Evolutionary conservation across 495 filamentous ascomycete genomes (phyloP).

Genomic region (Neurospora sp.): DNA sequence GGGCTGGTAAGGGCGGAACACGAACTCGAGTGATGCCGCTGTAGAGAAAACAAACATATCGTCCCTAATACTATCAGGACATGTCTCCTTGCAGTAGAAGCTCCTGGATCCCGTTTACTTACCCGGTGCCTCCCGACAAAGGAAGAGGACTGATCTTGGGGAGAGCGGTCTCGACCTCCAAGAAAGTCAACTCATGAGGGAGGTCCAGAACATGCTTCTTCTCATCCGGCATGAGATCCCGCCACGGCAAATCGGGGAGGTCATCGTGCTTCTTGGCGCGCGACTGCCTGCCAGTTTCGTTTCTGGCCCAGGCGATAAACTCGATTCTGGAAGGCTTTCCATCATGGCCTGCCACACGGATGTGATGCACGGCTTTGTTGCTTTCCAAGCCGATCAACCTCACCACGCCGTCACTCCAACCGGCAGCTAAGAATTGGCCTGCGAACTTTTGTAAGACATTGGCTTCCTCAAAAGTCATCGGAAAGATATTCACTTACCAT

Average conservation of each 20-base stretch:
- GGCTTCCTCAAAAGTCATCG: constrained; percentile 13
- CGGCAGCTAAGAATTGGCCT: constrained; percentile 69
- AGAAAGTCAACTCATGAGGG: constrained; percentile 63
- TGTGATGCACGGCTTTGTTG: constrained; percentile 67
- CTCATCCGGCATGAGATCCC: constrained; percentile 29
- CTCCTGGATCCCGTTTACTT: constrained; percentile 13
- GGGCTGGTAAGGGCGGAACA: constrained; percentile 53
- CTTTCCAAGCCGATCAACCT: constrained; percentile 65
- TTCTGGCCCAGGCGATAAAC: constrained; percentile 65
- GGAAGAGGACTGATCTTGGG: constrained; percentile 69
- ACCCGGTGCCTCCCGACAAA: constrained; percentile 46
- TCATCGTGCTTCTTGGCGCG: neutral
- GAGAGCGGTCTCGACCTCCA: constrained; percentile 71
- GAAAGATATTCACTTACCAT: constrained; percentile 41
- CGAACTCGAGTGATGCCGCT: constrained; percentile 57
- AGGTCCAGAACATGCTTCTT: constrained; percentile 41
- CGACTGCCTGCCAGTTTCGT: constrained; percentile 41
- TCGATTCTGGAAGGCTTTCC: constrained; percentile 36
- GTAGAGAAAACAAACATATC: constrained; percentile 58
- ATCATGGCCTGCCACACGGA: constrained; percentile 26
- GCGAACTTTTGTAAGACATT: neutral
- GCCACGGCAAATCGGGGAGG: constrained; percentile 9
- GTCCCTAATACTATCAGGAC: constrained; percentile 32
- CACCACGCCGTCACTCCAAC: constrained; percentile 61
- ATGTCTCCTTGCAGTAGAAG: neutral